Base-by-base conservation (phyloP, 352 stramenopile species). In the Pythium oligandrum region DNA sequence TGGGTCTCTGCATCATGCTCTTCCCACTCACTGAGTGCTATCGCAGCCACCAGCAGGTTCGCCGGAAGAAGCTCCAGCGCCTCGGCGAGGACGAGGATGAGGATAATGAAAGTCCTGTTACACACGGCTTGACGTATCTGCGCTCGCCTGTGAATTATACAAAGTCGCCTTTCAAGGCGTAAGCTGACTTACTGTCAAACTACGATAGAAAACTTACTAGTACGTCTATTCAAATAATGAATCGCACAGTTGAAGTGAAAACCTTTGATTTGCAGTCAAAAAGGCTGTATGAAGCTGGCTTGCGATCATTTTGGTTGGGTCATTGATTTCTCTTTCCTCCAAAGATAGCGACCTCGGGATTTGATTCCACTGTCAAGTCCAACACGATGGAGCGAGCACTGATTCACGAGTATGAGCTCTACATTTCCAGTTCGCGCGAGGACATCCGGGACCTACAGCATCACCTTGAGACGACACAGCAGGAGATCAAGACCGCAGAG, bases 21-120 rank as follows among this genome's bases (percentile, higher is more conserved):
- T 71, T 82, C 40, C 73, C 73, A 33, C 44, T 74, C 40, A 83
- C 71, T 4, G 70, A 78, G 51, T 87, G 77, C 53, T 75, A 89
- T 51, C 64, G 73, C 40, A 48, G 64, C 12, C 67, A 57, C 37
- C 74, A 86, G 57, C 45, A 66, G 26, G 59, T 64, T 36, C 73
- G 68, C 12, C 68, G 75, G 7, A 44, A 47, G 5, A 68, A 72
- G 42, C 59, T 86, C 7, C 59, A 46, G 0, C 49, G 55, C 35
- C 48, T 71, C 12, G 44, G 57, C 11, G 57, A 40, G 8, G 55
- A 49, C 33, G 51, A 68, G 6, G 49, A 47, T 10, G 50, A 60
- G 32, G 57, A 57, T 31, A 26, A 26, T 26, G 17, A 26, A 26
- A 61, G 55, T 17, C 49, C 50, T 11, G 61, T 83, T 51, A 62